Conservation (phyloP, 1,284 basidiomycete species). For the Leccinum subrobustum region DNA sequence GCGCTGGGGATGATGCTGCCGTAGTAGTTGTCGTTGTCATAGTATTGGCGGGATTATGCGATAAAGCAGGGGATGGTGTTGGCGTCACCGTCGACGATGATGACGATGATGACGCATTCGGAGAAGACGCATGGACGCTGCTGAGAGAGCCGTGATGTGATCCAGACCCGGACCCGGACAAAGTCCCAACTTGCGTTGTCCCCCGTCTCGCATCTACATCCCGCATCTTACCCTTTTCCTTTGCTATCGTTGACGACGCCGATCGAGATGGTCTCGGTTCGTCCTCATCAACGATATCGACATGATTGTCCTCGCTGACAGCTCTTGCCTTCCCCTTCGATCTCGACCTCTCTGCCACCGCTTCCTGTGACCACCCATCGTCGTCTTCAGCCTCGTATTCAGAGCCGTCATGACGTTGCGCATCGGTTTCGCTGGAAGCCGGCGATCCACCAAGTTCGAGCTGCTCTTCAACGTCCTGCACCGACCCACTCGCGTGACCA, state of each 20-base stretch:
- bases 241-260: constrained; percentile 8
- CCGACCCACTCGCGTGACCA: not conserved
- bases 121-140: constrained; percentile 5
- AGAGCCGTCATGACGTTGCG: constrained; percentile 5
- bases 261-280: constrained; percentile 2
- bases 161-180: constrained; percentile 8
- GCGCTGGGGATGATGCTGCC: not conserved
- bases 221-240: constrained; percentile 27
- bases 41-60: not conserved
- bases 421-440: not conserved
- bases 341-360: constrained; percentile 17
- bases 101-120: not conserved
- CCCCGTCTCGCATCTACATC: constrained; percentile 14
- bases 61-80: constrained; percentile 3
- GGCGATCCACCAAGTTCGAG: constrained; percentile 7
- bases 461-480: constrained; percentile 3
- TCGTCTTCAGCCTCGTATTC: constrained; percentile 22
- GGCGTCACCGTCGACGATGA: constrained; percentile 5
- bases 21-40: not conserved
- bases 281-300: constrained; percentile 9
- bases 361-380: constrained; percentile 25
- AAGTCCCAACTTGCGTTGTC: constrained; percentile 3
- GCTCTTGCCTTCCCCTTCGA: constrained; percentile 30
- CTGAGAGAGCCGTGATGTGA: constrained; percentile 12
- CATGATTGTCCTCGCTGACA: constrained; percentile 6